Evolutionary conservation across 441 rosid genomes (phyloP).

Genomic region (Dalechampia spathulata): DNA sequence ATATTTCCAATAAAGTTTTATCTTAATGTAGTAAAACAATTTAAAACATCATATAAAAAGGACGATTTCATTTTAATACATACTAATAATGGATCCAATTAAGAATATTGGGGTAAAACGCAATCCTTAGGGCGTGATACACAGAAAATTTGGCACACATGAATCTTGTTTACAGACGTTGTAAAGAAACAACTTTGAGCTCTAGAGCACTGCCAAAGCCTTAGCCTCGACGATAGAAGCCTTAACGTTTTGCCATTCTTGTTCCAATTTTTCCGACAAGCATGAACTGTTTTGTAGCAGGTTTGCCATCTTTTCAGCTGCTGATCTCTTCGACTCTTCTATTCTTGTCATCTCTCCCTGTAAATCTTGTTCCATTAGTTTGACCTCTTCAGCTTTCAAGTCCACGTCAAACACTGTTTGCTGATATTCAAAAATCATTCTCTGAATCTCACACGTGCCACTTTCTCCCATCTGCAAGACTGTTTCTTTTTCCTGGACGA

Average conservation of each 20-base stretch:
- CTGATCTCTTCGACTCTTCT: conserved; percentile 32
- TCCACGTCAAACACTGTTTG: conserved; percentile 45
- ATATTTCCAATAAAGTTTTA: no score
- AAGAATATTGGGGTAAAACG: no score
- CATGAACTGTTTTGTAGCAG: conserved; percentile 23
- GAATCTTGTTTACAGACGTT: no score
- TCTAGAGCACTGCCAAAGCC: conserved; percentile 25
- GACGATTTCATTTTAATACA: no score
- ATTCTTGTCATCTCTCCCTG: conserved; percentile 16
- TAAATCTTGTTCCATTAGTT: conserved; percentile 41
- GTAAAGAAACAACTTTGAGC: no score
- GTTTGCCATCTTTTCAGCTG: conserved; percentile 24
- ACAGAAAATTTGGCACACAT: no score
- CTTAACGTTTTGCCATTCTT: conserved; percentile 26
- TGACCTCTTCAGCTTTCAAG: conserved; percentile 45
- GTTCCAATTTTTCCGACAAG: conserved; percentile 33
- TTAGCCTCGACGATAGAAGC: conserved; percentile 35
- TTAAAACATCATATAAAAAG: no score
- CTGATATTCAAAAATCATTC: conserved; percentile 47
- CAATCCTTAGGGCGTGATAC: no score
- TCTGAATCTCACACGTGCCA: conserved; percentile 44
- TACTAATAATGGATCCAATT: no score
- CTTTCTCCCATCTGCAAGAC: conserved; percentile 43
- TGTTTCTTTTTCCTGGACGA: conserved; percentile 45
- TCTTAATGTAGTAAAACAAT: no score